phyloP scores from a whole-genome alignment of 2,329 filamentous ascomycete genomes.

The Colletotrichum nymphaeae region DNA sequence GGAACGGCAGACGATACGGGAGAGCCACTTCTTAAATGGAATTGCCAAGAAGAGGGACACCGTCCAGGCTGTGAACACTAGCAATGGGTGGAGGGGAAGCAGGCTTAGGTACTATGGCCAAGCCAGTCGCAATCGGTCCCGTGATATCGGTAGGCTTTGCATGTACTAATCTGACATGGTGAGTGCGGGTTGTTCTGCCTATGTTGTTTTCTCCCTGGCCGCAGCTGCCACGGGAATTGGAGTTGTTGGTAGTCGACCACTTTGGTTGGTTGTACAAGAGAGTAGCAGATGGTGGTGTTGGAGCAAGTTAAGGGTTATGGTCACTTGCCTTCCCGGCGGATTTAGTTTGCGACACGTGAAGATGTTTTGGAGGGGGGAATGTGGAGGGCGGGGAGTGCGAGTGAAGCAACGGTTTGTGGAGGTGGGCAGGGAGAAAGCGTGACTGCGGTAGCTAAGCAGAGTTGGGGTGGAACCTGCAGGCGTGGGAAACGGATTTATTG shows the following conservation, averaged over 20 bases:
- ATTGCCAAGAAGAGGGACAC: background rate
- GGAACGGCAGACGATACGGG: background rate
- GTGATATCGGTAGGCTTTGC: background rate
- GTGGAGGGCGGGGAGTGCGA: background rate
- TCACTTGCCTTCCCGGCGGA: constrained; percentile 15
- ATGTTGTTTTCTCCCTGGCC: background rate
- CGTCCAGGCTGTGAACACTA: background rate
- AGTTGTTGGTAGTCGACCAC: background rate
- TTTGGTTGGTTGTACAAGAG: background rate
- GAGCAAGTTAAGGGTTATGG: constrained; percentile 1
- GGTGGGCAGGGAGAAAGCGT: background rate
- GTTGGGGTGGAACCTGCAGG: background rate
- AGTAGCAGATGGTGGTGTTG: background rate
- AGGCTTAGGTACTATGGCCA: background rate
- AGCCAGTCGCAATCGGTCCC: background rate
- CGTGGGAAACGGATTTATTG: background rate
- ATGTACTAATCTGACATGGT: background rate
- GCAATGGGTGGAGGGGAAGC: background rate
- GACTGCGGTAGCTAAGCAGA: background rate
- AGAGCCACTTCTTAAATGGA: background rate
- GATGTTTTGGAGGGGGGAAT: background rate
- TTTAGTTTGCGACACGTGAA: constrained; percentile 24
- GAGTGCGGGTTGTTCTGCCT: background rate
- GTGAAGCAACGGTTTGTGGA: background rate
- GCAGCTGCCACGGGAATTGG: background rate